Percentiles rank a stretch among this genome's conserved stretches.
These are phyloP conservation scores for Aegilops speltoides DNA, from an alignment of 176 grass and related monocot species.

Conservation along the genomic window DNA sequence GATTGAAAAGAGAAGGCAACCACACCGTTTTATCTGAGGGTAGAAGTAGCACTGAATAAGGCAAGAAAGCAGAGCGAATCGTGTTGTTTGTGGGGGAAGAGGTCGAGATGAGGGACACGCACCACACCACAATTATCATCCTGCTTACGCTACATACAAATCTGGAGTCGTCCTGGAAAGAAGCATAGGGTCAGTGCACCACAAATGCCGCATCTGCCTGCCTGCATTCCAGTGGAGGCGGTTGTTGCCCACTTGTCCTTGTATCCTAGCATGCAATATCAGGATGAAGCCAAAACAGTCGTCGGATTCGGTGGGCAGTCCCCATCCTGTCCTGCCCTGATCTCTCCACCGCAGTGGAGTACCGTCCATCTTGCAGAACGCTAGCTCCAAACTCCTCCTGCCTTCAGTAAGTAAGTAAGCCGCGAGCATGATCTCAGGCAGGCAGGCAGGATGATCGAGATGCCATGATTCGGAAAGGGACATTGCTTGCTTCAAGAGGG, in stretches of 20 bases:
- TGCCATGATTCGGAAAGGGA: slow-evolving; percentile 15
- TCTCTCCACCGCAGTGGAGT: slow-evolving; percentile 4
- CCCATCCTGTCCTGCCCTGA: slow-evolving; percentile 38
- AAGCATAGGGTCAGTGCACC: slow-evolving; percentile 9
- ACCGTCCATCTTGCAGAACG: slow-evolving; percentile 27
- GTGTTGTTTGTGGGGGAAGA: background rate
- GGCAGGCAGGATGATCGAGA: background rate
- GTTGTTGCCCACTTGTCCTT: slow-evolving; percentile 46
- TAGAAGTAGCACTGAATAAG: background rate
- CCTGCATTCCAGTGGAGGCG: slow-evolving; percentile 24
- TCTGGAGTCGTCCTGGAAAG: slow-evolving; percentile 10
- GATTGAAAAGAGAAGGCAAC: background rate
- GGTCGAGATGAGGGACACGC: slow-evolving; percentile 12
- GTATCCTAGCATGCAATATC: background rate
- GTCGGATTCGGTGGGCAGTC: slow-evolving; percentile 44
- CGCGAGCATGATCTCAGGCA: background rate
- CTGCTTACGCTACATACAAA: background rate
- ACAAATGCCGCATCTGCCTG: background rate
- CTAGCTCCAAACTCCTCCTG: background rate
- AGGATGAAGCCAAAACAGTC: slow-evolving; percentile 20
- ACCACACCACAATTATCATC: background rate
- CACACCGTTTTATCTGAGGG: background rate
- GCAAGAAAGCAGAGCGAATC: background rate
- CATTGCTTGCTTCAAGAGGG: background rate
- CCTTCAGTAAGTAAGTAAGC: too few relatives aligned